Evolutionary conservation across 495 filamentous ascomycete species (phyloP), one percentile per base, ranked within the genome.

Genomic region (Tuber microsphaerosporum): DNA sequence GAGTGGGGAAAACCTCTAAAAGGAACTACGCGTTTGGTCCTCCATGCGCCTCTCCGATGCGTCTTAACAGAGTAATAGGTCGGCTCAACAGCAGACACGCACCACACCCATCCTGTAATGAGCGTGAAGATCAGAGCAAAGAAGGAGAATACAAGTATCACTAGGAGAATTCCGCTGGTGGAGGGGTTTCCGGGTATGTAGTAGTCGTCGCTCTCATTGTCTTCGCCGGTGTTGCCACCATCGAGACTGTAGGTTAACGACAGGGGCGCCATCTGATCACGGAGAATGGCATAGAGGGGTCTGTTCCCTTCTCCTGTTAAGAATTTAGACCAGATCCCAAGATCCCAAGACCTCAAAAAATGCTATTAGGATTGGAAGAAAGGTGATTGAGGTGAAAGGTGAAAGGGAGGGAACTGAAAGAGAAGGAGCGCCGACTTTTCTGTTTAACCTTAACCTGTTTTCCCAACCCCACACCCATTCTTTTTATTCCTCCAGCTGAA

Each of bases 51-150:
- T 45, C 70, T 70, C 14, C 72, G 51, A 10, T 73, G 72, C 51
- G 74, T 72, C 34, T 71, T 72, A 65, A 79, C 73, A 12, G 77
- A 75, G 42, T 79, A 75, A 68, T 79, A 73, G 1, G 70, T 44
- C 46, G 77, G 73, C 26, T 79, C 77, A 8, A 70, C 70, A 12
- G 77, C 78, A 20, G 78, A 71, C 41, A 81, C 79, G 74, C 79
- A 81, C 79, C 78, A 76, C 76, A 81, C 74, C 79, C 79, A 81
- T 2, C 78, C 78, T 12, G 79, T 73, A 70, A 81, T 73, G 44
- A 81, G 70, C 7, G 78, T 80, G 41, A 81, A 81, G 34, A 80
- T 39, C n/a, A 81, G 71, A 10, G 78, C 79, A 74, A 81, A 56
- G 73, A 81, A 68, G 5, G 68, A 75, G 73, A 81, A 81, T 68